Evolutionary conservation across 257 asterid species (phyloP), one percentile per base, ranked within the genome.

Genomic region (Lycium barbarum): DNA sequence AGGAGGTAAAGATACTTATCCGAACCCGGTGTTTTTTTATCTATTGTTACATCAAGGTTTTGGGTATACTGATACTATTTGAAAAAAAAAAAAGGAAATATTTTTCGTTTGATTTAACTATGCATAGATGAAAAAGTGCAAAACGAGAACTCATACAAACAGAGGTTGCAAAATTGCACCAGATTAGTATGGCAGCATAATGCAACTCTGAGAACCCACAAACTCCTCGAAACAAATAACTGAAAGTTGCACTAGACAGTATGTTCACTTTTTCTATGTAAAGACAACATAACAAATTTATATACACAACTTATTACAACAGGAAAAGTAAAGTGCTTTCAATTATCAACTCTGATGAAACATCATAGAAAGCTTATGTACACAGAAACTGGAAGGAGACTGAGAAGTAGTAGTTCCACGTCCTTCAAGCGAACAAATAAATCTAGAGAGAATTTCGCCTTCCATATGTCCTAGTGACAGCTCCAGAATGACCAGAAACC

Each of bases 331-430:
- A 43, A 17, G 2, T 45, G 35, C 3, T 43, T 72, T 9, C 36
- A 43, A 43, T n/a, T 73, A n/a, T n/a, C n/a, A n/a, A n/a, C n/a
- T n/a, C 59, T 11, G n/a, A 47, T 73, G 81, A 73, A 73, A n/a
- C 40, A 73, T 47, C 81, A 73, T n/a, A 73, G 43, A 20, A 40
- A 70, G 54, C 54, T 2, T 54, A 1, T 54, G 12, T 13, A 8
- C 20, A 61, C 35, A n/a, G 33, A 61, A 61, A 61, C 4, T 7
- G 67, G 67, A 61, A n/a, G 35, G n/a, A 5, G 33, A 7, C 13
- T n/a, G 68, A 62, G 36, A 20, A 62, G 7, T 15, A 12, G 76
- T 0, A 67, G 51, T 11, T 70, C 14, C 6, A 38, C 13, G 14
- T 38, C 17, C 40, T 45, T n/a, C n/a, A n/a, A 18, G 6, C 2